phyloP scores from a whole-genome alignment of 2,329 filamentous ascomycete genomes.

The Elsinoe fawcettii region DNA sequence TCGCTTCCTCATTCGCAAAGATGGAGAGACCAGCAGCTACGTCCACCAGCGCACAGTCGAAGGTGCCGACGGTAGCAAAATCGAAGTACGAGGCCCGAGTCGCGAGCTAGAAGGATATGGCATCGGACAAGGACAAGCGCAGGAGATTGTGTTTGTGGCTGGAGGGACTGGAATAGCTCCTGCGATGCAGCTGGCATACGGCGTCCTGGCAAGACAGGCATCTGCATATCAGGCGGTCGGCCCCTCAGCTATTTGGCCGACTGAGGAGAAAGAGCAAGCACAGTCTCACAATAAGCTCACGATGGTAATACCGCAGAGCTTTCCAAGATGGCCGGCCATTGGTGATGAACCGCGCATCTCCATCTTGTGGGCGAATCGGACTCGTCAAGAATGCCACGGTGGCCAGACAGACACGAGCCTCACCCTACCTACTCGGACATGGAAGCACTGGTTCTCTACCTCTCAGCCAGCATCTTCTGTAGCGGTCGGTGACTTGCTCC shows the following conservation, averaged over 20 bases:
- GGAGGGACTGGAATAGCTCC: slow-evolving; percentile 90
- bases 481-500: neutral
- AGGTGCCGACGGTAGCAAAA: slow-evolving; percentile 27
- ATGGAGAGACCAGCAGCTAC: slow-evolving; percentile 11
- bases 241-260: neutral
- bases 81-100: slow-evolving; percentile 75
- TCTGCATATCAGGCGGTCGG: neutral
- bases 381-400: slow-evolving; percentile 56
- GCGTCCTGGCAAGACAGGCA: slow-evolving; percentile 23
- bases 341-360: slow-evolving; percentile 44
- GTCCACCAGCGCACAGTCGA: neutral
- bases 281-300: neutral
- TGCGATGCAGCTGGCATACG: slow-evolving; percentile 69
- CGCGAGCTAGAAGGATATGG: slow-evolving; percentile 48
- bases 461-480: neutral
- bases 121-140: slow-evolving; percentile 31
- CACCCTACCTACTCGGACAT: neutral
- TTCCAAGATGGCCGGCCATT: slow-evolving; percentile 31
- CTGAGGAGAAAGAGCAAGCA: neutral
- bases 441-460: slow-evolving; percentile 1
- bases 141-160: slow-evolving; percentile 70
- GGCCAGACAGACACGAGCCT: slow-evolving; percentile 45
- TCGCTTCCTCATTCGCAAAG: slow-evolving; percentile 4
- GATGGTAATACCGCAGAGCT: neutral
- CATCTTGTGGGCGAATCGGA: slow-evolving; percentile 76